Conservation (phyloP, 2,329 filamentous ascomycete genomes). For the Ophiobolus disseminans region DNA sequence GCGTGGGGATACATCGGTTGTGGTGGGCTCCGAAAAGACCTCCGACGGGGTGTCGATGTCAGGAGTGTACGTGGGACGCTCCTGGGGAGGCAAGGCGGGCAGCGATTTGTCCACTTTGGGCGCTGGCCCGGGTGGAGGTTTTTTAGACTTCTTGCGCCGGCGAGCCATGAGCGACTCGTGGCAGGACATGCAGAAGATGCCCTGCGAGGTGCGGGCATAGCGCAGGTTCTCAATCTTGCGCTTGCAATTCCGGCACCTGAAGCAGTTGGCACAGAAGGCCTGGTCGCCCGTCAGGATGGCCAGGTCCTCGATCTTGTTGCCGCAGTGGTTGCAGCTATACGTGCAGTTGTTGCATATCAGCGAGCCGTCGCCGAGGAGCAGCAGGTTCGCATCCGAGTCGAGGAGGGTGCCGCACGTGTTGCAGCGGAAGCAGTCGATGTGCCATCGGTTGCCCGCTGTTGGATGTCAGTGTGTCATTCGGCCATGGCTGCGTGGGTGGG, state of each 20-base stretch:
- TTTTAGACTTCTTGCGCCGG: constrained; percentile 82
- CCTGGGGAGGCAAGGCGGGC: constrained; percentile 81
- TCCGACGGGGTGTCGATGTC: constrained; percentile 64
- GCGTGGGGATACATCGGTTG: constrained; percentile 71
- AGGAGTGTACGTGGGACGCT: constrained; percentile 64
- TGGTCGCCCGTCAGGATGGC: constrained; percentile 97
- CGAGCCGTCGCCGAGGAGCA: constrained; percentile 95
- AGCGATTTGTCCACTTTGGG: constrained; percentile 88
- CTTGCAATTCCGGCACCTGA: constrained; percentile 97
- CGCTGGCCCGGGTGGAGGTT: constrained; percentile 38
- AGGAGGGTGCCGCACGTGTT: constrained; percentile 94
- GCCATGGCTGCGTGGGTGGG: constrained; percentile 5
- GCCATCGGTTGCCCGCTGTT: constrained; percentile 93
- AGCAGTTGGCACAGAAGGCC: constrained; percentile 96
- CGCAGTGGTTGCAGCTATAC: constrained; percentile 96
- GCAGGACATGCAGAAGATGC: constrained; percentile 99
- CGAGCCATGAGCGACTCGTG: constrained; percentile 96
- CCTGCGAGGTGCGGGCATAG: constrained; percentile 96
- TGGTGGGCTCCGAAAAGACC: constrained; percentile 68
- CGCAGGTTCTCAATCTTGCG: constrained; percentile 97
- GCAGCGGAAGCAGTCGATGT: constrained; percentile 98
- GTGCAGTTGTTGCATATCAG: constrained; percentile 99
- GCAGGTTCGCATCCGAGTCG: constrained; percentile 96
- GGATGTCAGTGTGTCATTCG: constrained; percentile 32
- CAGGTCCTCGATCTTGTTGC: constrained; percentile 97